Evolutionary conservation across 768 basidiomycete genomes (phyloP).

Genomic region (Lactarius deliciosus): DNA sequence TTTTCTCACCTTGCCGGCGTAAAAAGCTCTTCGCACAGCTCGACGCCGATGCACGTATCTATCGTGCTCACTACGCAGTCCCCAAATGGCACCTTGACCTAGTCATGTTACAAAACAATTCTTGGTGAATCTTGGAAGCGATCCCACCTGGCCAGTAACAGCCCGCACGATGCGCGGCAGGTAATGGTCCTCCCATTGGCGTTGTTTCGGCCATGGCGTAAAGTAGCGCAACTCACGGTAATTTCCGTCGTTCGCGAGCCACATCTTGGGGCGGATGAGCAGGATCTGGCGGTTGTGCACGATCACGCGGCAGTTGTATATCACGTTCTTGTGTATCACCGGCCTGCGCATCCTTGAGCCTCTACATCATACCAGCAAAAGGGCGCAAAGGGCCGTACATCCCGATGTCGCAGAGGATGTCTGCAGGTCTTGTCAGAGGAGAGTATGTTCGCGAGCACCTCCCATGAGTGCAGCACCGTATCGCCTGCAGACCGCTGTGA

Average conservation of each 20-base stretch:
- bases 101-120: neutral
- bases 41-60: conserved; percentile 96
- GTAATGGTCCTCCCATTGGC: conserved; percentile 88
- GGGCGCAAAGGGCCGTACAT: conserved; percentile 52
- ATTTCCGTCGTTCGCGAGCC: conserved; percentile 98
- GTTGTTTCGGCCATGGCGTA: conserved; percentile 91
- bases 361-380: neutral
- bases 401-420: conserved; percentile 95
- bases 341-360: conserved; percentile 58
- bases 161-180: conserved; percentile 86
- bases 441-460: conserved; percentile 90
- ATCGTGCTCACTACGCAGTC: conserved; percentile 91
- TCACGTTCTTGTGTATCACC: conserved; percentile 95
- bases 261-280: conserved; percentile 98
- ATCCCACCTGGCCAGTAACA: conserved; percentile 79
- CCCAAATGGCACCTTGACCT: conserved; percentile 93
- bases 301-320: conserved; percentile 94
- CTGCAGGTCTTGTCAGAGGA: conserved; percentile 71
- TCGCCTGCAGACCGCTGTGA: conserved; percentile 59
- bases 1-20: conserved; percentile 83
- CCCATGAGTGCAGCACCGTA: conserved; percentile 96
- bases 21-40: conserved; percentile 96
- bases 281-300: conserved; percentile 84
- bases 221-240: conserved; percentile 85
- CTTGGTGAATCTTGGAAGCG: neutral